Conservation (phyloP, 108 stramenopile species). For the Discostella stelligeroides region DNA sequence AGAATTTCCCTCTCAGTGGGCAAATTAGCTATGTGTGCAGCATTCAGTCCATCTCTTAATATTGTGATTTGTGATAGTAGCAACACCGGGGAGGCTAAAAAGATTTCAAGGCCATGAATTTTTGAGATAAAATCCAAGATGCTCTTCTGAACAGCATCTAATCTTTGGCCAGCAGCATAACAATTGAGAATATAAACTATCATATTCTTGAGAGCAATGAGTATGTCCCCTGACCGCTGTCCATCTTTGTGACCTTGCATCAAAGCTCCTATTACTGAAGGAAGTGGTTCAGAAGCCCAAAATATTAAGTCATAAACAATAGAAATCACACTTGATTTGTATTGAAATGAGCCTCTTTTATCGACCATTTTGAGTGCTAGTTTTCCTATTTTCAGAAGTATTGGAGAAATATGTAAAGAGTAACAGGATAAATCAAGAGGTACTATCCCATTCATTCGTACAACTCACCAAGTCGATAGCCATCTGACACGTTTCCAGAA, state of each 20-base stretch:
- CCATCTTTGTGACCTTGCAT: constrained; percentile 6
- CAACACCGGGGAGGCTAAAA: not conserved
- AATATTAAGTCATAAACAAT: not conserved
- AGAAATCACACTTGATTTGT: constrained; percentile 1
- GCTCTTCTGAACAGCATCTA: constrained; percentile 3
- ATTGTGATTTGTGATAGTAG: not conserved
- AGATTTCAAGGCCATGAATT: not conserved
- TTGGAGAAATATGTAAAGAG: no score
- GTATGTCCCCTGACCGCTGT: constrained; percentile 14
- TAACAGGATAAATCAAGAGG: not conserved
- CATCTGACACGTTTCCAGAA: not conserved
- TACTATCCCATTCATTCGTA: no score
- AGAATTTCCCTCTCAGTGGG: not conserved
- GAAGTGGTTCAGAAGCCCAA: constrained; percentile 24
- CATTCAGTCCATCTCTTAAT: not conserved
- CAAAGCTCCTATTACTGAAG: constrained; percentile 3
- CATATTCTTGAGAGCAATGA: not conserved
- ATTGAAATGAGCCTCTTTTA: not conserved
- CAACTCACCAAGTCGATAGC: constrained; percentile 8
- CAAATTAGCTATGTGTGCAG: not conserved
- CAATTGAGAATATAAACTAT: not conserved
- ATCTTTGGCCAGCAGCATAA: constrained; percentile 13
- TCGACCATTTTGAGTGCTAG: constrained; percentile 13
- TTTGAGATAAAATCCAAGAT: constrained; percentile 9
- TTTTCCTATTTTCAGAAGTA: no score